Base-by-base conservation (phyloP, 768 basidiomycete genomes). In the Russula dissimulans region DNA sequence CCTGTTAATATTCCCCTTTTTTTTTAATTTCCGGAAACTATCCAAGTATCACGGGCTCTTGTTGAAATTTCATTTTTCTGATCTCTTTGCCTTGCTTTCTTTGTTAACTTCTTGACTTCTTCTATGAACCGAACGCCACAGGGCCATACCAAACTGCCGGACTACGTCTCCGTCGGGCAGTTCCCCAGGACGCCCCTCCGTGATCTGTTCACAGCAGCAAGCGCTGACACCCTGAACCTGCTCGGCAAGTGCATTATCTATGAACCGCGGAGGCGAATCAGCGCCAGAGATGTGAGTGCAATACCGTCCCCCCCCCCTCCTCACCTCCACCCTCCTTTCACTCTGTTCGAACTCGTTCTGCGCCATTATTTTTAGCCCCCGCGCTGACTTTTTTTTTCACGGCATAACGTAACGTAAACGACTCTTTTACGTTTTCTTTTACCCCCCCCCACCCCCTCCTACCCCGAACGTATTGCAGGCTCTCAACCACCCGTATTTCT, bases 141-240 rank as follows among this genome's bases (percentile, higher is more conserved):
- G 94, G 93, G 92, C 9, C 89, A 97, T 72, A 88, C 84, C 3
- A 87, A 88, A 72, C 78, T 99, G 12, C 93, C 94, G 3, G 89
- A 95, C 72, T 97, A 93, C 69, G 79, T 95, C 3, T 79, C 87
- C 2, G 83, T 95, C 12, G 90, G 90, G 41, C 87, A 89, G 66
- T 91, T 93, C 69, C 89, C 91, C 2, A 89, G 87, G 71, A 80
- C 85, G 12, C 86, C 86, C 15, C 76, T 97, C 42, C 83, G 91
- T 38, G 85, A 89, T 66, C 81, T 97, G 54, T 95, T 99, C 75
- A 91, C 90, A 0, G 95, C 94, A 7, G 91, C 95, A 1, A 91
- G 84, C 45, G 80, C 84, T 7, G 92, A 95, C 61, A 85, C 91
- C 0, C 75, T 97, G 42, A 92, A 91, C 65, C 77, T 98, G 11